A percentile compares a stretch with the other conserved stretches of the same genome.
phyloP scores from a whole-genome alignment of 257 asterid genomes.

The Ligustrum vulgare region DNA sequence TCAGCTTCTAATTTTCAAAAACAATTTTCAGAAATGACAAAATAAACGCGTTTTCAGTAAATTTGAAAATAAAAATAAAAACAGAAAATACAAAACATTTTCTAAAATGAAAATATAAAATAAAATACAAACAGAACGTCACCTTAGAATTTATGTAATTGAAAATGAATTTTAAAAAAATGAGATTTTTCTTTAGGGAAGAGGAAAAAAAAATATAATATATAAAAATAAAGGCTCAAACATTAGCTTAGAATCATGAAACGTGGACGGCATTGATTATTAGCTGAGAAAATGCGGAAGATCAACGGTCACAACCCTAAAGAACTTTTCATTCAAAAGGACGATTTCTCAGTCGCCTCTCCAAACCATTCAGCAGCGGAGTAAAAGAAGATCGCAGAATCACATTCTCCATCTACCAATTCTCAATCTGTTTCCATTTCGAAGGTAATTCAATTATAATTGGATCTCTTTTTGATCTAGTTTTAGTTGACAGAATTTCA shows the following conservation, averaged over 20 bases:
- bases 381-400: slow-evolving; percentile 16
- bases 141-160: no score
- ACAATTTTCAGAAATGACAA: no score
- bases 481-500: background rate
- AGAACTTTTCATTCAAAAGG: slow-evolving; percentile 27
- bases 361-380: background rate
- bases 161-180: no score
- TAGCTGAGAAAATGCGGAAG: slow-evolving; percentile 27
- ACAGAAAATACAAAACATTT: no score
- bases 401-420: slow-evolving; percentile 17
- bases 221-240: no score
- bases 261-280: slow-evolving; percentile 47
- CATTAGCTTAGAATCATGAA: background rate
- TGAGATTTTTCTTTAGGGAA: no score
- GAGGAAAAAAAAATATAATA: no score
- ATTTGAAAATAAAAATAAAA: no score
- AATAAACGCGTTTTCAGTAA: no score
- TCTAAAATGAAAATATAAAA: no score
- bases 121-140: no score
- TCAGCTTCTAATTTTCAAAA: no score
- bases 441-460: slow-evolving; percentile 27
- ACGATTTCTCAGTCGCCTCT: slow-evolving; percentile 24
- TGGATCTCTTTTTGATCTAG: slow-evolving; percentile 9
- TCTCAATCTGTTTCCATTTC: slow-evolving; percentile 11
- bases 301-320: slow-evolving; percentile 43